Evolutionary conservation across 805 yeast species (phyloP).

Genomic region (Ogataea zsoltii): DNA sequence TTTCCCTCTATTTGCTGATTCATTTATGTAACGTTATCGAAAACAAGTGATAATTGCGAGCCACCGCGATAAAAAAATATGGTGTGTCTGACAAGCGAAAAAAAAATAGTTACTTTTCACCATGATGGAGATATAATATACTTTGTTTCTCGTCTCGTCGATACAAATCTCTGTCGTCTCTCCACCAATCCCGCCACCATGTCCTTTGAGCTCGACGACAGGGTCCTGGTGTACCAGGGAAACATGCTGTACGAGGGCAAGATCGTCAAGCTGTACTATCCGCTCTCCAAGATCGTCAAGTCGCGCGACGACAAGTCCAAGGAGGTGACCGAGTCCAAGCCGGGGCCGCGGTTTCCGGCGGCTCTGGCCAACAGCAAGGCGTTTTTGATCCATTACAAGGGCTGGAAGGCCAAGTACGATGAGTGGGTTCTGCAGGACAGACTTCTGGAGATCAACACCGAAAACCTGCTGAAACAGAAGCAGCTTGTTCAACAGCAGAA

Average conservation of each 20-base stretch:
- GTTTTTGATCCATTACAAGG: constrained; percentile 84
- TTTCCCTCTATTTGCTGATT: no score
- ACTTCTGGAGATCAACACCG: constrained; percentile 66
- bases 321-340: constrained; percentile 37
- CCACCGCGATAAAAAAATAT: no score
- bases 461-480: constrained; percentile 63
- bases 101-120: no score
- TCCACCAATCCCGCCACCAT: no score
- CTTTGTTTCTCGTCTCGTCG: neutral
- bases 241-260: constrained; percentile 89
- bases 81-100: no score
- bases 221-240: constrained; percentile 84
- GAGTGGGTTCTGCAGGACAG: constrained; percentile 86
- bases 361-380: constrained; percentile 16
- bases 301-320: constrained; percentile 32
- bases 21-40: no score
- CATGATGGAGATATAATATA: no score
- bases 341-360: constrained; percentile 27
- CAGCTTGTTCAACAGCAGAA: constrained; percentile 14
- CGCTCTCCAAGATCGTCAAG: constrained; percentile 43
- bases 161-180: no score
- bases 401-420: constrained; percentile 96
- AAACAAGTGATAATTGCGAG: no score
- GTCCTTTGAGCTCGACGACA: constrained; percentile 24
- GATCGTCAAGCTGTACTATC: constrained; percentile 62